Evolutionary conservation across 2,329 filamentous ascomycete genomes (phyloP), one percentile per base, ranked within the genome.

Genomic region (Arthrobotrys sphaeroides): DNA sequence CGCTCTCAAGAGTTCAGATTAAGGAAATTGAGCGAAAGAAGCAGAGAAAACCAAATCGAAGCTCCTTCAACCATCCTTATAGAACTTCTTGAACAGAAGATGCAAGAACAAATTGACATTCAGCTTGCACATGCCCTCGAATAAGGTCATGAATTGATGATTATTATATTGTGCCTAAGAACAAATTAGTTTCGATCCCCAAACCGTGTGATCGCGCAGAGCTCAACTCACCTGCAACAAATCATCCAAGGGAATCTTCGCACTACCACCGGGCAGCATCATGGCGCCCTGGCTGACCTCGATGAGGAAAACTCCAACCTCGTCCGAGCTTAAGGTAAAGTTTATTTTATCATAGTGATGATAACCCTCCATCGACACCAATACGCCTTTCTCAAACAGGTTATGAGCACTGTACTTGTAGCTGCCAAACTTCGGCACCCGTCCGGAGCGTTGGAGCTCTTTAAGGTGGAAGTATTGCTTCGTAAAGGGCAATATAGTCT

Each of bases 391-490:
- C 81, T 98, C 94, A 1, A 90, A 90, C 5, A 99, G 88, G 57
- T 91, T 90, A 60, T 93, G 90, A 2, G 93, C 94, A 65, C 91
- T 94, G 85, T 99, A 99, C 85, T 98, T 98, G 89, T 91, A 99
- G 38, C 92, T 96, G 77, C 96, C 95, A 81, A 99, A 99, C 82
- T 97, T 97, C 83, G 96, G 96, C 62, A 96, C 92, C 57, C 94
- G 92, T 26, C 95, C 95, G 5, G 91, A 91, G 72, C 93, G 91
- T 81, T 97, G 93, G 31, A 99, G 89, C 84, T 99, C 95, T 78
- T 93, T 90, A 84, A 98, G 93, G 83, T 99, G 95, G 83, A 97
- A 96, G 88, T 97, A 99, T 83, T 99, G 95, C 81, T 96, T 96
- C 22, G 94, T 97, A 82, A 99, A 99, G 12, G 95, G 95, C 82